These are phyloP conservation scores for Falciphora oryzae DNA, from an alignment of 2,329 filamentous ascomycete genomes.

Conservation along the genomic window DNA sequence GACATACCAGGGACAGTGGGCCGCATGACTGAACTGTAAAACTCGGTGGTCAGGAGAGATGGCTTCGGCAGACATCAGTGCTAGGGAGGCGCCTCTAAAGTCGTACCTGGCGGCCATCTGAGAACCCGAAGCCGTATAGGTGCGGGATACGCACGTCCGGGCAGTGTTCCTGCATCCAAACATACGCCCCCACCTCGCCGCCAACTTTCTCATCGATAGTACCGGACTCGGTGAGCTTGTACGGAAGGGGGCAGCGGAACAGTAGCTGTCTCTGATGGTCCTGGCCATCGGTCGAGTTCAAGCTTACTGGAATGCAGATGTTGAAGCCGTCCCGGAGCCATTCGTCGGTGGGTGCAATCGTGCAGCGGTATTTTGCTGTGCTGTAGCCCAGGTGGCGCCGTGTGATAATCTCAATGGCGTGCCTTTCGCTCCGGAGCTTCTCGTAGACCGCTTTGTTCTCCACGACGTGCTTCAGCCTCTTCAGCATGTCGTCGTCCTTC, in stretches of 20 bases:
- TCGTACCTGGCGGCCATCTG: constrained; percentile 11
- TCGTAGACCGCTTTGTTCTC: not conserved
- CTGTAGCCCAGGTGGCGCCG: not conserved
- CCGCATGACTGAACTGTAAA: not conserved
- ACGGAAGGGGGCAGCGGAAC: constrained; percentile 23
- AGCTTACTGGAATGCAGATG: not conserved
- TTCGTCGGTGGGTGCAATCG: not conserved
- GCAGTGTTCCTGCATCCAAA: constrained; percentile 31
- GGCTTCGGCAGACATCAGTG: no score
- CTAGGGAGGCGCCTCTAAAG: no score
- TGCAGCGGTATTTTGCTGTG: not conserved
- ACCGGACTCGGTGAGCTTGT: constrained; percentile 31
- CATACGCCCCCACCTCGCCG: constrained; percentile 32
- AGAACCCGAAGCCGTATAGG: constrained; percentile 17
- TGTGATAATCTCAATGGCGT: not conserved
- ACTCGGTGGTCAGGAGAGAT: no score
- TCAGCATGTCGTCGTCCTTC: no score
- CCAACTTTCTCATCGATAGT: constrained; percentile 34
- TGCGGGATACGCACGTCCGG: constrained; percentile 30
- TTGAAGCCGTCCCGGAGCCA: constrained; percentile 1
- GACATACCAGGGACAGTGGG: constrained; percentile 5
- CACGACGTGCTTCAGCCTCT: no score
- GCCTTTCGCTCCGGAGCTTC: not conserved
- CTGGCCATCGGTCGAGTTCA: not conserved
- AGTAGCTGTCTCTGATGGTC: constrained; percentile 2